Evolutionary conservation across 1,284 basidiomycete genomes (phyloP), one percentile per base, ranked within the genome.

Genomic region (Athelia psychrophila): DNA sequence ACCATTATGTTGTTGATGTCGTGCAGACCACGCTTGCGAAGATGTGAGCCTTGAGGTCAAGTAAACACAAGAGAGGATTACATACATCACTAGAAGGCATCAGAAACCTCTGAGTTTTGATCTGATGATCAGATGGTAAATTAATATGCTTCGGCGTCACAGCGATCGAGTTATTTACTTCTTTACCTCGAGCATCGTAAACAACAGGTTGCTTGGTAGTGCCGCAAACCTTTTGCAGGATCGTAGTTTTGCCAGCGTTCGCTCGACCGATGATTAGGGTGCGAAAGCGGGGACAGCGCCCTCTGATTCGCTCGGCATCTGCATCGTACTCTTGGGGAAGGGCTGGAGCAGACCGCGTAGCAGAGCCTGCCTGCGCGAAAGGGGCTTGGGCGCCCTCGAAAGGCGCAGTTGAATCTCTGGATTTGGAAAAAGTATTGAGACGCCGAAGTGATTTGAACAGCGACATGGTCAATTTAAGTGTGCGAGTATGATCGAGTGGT

Each of bases 231-330:
- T 58, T 58, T 54, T 65, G 54, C n/a, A 67, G 53, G 32, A 66
- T 44, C 2, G 64, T 66, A 13, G 64, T 66, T 48, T 67, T 67
- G 16, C 64, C 65, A 13, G 65, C 61, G 54, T 67, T 67, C 2
- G 61, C 60, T n/a, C 59, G 54, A 10, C 65, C 65, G 33, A 66
- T 60, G 33, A 67, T 54, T 20, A 67, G 58, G 33, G 64, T 60
- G 15, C 64, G 64, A 48, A 65, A 65, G 35, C 54, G 53, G 12
- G 45, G 49, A 48, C 57, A 64, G 42, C 57, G 61, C 2, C 48
- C 40, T 13, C 13, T 30, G 6, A 30, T 30, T n/a, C 6, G 6
- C 6, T 30, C 13, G 27, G 27, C 13, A 30, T 30, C 27, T 13
- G 5, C 6, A 30, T 30, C 27, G 5, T 30, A 13, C 13, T 30